Evolutionary conservation across 2,329 filamentous ascomycete genomes (phyloP).

Genomic region (Microcyclosporella mali): DNA sequence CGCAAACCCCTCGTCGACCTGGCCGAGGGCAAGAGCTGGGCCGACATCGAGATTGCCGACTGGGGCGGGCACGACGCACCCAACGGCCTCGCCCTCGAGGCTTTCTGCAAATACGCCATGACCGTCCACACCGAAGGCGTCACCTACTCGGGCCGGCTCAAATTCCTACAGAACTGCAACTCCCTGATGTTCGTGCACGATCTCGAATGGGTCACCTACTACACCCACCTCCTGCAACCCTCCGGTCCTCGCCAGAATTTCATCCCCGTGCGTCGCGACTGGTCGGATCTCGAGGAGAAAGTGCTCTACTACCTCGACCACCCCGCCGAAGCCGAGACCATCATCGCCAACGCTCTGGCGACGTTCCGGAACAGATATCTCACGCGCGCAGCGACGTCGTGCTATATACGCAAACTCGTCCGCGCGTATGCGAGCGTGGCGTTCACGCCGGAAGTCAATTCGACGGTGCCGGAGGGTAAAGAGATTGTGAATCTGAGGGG

Average conservation of each 20-base stretch:
- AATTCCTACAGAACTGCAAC: slow-evolving; percentile 27
- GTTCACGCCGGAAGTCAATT: slow-evolving; percentile 19
- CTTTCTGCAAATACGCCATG: slow-evolving; percentile 24
- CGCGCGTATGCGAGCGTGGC: slow-evolving; percentile 22
- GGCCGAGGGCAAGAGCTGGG: slow-evolving; percentile 31
- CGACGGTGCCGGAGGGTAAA: slow-evolving; percentile 2
- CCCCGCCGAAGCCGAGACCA: slow-evolving; percentile 18
- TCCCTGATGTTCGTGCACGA: slow-evolving; percentile 24
- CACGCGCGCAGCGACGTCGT: slow-evolving; percentile 27
- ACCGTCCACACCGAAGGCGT: slow-evolving; percentile 28
- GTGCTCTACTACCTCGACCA: slow-evolving; percentile 21
- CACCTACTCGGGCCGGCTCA: slow-evolving; percentile 26
- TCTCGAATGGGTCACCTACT: slow-evolving; percentile 22
- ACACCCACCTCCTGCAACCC: slow-evolving; percentile 23
- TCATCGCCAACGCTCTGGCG: slow-evolving; percentile 22
- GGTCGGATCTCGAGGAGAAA: slow-evolving; percentile 23
- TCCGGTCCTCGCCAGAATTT: slow-evolving; percentile 27
- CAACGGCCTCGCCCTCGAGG: slow-evolving; percentile 14
- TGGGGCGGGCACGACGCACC: background rate
- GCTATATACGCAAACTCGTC: slow-evolving; percentile 28
- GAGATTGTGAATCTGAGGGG: slow-evolving; percentile 4
- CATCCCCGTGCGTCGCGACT: slow-evolving; percentile 22
- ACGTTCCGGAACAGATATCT: slow-evolving; percentile 26
- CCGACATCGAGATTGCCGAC: slow-evolving; percentile 28
- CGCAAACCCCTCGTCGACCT: slow-evolving; percentile 26